These are phyloP conservation scores for Parastagonospora nodorum DNA, from an alignment of 2,329 filamentous ascomycete genomes.

Conservation along the genomic window DNA sequence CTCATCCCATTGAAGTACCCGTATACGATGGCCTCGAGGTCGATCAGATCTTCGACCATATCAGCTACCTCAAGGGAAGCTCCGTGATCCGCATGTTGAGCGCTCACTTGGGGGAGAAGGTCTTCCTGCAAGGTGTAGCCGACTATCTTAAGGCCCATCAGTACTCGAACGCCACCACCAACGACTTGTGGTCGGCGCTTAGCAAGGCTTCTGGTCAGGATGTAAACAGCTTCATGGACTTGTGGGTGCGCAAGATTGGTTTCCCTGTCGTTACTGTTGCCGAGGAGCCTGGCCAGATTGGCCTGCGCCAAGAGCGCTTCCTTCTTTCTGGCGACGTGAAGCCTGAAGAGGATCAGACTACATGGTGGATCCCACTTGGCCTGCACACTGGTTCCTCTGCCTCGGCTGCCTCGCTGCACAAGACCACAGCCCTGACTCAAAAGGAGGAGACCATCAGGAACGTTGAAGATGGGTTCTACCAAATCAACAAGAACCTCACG, in stretches of 20 bases:
- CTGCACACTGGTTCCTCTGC: conserved; percentile 71
- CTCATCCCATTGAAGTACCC: conserved; percentile 94
- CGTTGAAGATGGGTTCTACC: conserved; percentile 83
- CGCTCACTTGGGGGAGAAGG: conserved; percentile 83
- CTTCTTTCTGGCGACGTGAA: conserved; percentile 89
- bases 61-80: conserved; percentile 95
- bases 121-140: conserved; percentile 87
- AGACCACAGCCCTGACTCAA: conserved; percentile 70
- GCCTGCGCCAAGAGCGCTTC: conserved; percentile 85
- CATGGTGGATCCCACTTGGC: conserved; percentile 94
- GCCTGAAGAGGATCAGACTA: conserved; percentile 86
- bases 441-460: conserved; percentile 79
- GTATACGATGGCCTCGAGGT: conserved; percentile 93
- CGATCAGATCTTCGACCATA: conserved; percentile 96
- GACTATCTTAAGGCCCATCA: conserved; percentile 87
- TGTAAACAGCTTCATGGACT: conserved; percentile 84
- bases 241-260: conserved; percentile 95
- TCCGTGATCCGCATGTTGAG: conserved; percentile 97
- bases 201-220: conserved; percentile 87
- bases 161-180: conserved; percentile 88
- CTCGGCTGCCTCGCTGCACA: conserved; percentile 63
- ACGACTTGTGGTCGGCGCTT: conserved; percentile 87
- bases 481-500: conserved; percentile 86
- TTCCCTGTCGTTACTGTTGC: conserved; percentile 88
- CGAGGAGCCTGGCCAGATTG: conserved; percentile 82